These are phyloP conservation scores for Scheffersomyces segobiensis DNA, from an alignment of 1,139 yeast species.

Conservation along the genomic window DNA sequence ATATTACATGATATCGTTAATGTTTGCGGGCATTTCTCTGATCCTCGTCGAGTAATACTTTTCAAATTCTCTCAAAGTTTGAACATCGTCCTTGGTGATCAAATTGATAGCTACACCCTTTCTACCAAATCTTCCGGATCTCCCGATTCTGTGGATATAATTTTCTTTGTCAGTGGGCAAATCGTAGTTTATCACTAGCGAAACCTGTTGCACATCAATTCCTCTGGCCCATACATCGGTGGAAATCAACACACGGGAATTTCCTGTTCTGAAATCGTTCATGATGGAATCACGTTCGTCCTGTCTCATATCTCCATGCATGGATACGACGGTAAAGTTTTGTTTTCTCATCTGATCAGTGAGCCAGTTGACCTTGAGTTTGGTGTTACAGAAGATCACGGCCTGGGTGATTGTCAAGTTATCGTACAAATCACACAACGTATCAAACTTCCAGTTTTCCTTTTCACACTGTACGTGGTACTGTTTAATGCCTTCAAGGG, in stretches of 20 bases:
- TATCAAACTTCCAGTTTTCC: conserved; percentile 95
- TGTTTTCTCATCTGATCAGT: conserved; percentile 74
- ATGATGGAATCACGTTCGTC: conserved; percentile 86
- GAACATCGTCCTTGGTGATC: conserved; percentile 68
- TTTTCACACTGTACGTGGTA: conserved; percentile 82
- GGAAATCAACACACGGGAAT: conserved; percentile 81
- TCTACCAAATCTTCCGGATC: conserved; percentile 94
- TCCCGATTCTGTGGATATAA: conserved; percentile 90
- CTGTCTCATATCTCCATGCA: conserved; percentile 98
- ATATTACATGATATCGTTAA: conserved; percentile 46
- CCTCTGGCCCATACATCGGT: conserved; percentile 99
- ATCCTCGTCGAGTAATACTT: conserved; percentile 74
- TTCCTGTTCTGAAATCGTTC: conserved; percentile 81
- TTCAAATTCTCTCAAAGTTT: conserved; percentile 68
- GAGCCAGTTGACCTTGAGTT: conserved; percentile 89
- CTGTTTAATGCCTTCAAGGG: conserved; percentile 88
- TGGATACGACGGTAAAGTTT: conserved; percentile 85
- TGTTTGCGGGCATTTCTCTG: conserved; percentile 84
- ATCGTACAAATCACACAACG: conserved; percentile 89
- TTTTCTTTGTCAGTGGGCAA: conserved; percentile 83
- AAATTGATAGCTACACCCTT: conserved; percentile 94
- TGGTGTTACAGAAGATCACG: conserved; percentile 92
- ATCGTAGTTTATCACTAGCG: conserved; percentile 90
- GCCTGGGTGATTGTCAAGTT: conserved; percentile 95
- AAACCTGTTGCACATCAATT: conserved; percentile 96